These are phyloP conservation scores for Balamuthia mandrillaris DNA, from an alignment of 208 protist species.

Conservation along the genomic window DNA sequence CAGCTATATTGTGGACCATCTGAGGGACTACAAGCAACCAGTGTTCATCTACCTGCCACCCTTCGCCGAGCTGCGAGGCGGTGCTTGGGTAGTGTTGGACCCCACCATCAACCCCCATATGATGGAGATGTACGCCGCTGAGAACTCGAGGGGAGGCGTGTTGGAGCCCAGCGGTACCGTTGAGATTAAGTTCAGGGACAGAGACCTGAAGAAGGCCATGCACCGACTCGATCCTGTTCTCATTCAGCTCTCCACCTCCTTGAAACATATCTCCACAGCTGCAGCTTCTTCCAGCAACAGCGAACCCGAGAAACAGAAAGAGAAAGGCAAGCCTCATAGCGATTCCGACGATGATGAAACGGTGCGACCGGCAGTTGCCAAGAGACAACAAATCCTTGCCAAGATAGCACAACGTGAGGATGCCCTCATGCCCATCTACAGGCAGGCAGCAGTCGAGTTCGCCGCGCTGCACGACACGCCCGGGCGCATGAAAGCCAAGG, in stretches of 20 bases:
- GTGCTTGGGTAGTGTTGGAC: constrained; percentile 97
- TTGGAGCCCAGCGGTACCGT: constrained; percentile 91
- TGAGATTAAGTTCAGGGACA: constrained; percentile 91
- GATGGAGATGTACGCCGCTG: constrained; percentile 96
- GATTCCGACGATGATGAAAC: background rate
- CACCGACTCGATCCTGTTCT: constrained; percentile 73
- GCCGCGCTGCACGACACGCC: constrained; percentile 94
- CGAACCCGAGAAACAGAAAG: background rate
- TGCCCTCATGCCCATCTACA: constrained; percentile 82
- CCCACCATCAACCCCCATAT: constrained; percentile 92
- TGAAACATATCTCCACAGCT: constrained; percentile 17
- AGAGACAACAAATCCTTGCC: background rate
- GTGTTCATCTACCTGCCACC: constrained; percentile 97
- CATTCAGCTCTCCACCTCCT: constrained; percentile 50
- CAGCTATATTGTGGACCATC: constrained; percentile 95
- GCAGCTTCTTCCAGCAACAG: background rate
- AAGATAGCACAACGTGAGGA: constrained; percentile 57
- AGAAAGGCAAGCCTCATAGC: background rate
- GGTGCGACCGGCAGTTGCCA: background rate
- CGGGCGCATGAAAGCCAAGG: constrained; percentile 91
- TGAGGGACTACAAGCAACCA: constrained; percentile 88
- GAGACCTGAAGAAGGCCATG: constrained; percentile 85
- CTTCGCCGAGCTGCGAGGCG: constrained; percentile 91
- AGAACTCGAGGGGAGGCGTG: constrained; percentile 85
- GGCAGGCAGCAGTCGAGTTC: constrained; percentile 89